phyloP scores from a whole-genome alignment of 495 filamentous ascomycete genomes.

The Staphylotrichum longicolle region DNA sequence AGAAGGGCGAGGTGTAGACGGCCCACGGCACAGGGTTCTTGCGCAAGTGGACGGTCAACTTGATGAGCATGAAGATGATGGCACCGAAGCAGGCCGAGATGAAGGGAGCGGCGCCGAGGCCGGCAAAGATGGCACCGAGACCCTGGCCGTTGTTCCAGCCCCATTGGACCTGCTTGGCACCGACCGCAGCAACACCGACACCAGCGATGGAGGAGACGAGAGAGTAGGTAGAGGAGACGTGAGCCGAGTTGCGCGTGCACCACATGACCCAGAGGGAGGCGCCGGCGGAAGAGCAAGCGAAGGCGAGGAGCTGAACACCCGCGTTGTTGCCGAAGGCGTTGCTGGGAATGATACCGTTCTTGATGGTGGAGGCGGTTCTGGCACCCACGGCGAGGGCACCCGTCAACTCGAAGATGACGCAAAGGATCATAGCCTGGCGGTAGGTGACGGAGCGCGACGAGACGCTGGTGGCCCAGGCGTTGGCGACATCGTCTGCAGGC shows the following conservation, averaged over 20 bases:
- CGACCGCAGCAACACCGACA: slow-evolving; percentile 60
- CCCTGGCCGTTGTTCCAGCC: slow-evolving; percentile 43
- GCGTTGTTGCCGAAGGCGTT: slow-evolving; percentile 53
- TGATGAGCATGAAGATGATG: slow-evolving; percentile 61
- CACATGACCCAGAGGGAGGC: slow-evolving; percentile 59
- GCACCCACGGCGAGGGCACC: slow-evolving; percentile 63
- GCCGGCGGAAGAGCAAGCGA: slow-evolving; percentile 58
- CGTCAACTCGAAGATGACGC: slow-evolving; percentile 63
- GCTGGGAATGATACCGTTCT: slow-evolving; percentile 60
- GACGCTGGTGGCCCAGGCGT: slow-evolving; percentile 70
- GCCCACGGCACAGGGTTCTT: slow-evolving; percentile 57
- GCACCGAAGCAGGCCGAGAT: slow-evolving; percentile 59
- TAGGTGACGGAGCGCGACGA: slow-evolving; percentile 65
- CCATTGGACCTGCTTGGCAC: slow-evolving; percentile 56
- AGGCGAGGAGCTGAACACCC: slow-evolving; percentile 58
- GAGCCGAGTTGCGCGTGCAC: slow-evolving; percentile 54
- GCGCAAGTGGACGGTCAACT: slow-evolving; percentile 61
- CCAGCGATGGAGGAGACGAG: slow-evolving; percentile 54
- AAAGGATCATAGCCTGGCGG: slow-evolving; percentile 63
- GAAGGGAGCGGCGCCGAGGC: slow-evolving; percentile 60
- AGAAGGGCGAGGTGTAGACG: slow-evolving; percentile 58
- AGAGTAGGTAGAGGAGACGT: slow-evolving; percentile 67
- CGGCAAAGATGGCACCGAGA: slow-evolving; percentile 58
- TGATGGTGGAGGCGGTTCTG: slow-evolving; percentile 67
- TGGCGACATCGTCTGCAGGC: slow-evolving; percentile 67